Conservation (phyloP, 495 filamentous ascomycete species). For the Trichocladium antarcticum region DNA sequence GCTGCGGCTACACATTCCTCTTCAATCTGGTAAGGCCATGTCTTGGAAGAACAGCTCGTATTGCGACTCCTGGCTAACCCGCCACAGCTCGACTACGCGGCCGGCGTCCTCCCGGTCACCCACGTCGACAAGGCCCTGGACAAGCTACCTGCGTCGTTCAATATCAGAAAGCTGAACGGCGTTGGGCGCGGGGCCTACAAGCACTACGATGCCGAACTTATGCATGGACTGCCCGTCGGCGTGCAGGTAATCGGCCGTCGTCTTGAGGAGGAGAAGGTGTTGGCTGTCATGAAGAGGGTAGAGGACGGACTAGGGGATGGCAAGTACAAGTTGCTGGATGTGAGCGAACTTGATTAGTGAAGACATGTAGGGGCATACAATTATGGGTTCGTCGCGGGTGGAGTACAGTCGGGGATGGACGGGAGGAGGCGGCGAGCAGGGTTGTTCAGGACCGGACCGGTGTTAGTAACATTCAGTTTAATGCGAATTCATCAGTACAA, state of each 20-base stretch:
- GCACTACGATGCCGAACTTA: slow-evolving; percentile 70
- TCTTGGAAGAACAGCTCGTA: not conserved
- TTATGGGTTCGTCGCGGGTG: too few species aligned
- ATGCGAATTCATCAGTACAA: too few species aligned
- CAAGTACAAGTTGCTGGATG: slow-evolving; percentile 56
- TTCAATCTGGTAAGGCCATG: slow-evolving; percentile 62
- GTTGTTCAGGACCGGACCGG: too few species aligned
- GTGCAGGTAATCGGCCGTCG: slow-evolving; percentile 78
- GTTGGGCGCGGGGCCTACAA: slow-evolving; percentile 77
- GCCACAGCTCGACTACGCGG: slow-evolving; percentile 65
- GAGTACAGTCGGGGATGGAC: too few species aligned
- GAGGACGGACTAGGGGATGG: slow-evolving; percentile 60
- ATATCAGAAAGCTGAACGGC: slow-evolving; percentile 55
- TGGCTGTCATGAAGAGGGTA: slow-evolving; percentile 70
- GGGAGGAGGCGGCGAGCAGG: too few species aligned
- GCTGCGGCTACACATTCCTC: slow-evolving; percentile 90
- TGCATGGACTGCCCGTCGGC: slow-evolving; percentile 80
- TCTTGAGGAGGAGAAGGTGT: slow-evolving; percentile 85
- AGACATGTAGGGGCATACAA: too few species aligned
- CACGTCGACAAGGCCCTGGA: slow-evolving; percentile 66
- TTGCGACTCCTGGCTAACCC: not conserved
- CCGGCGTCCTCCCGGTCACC: slow-evolving; percentile 76
- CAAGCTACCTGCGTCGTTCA: slow-evolving; percentile 46
- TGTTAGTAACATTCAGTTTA: too few species aligned
- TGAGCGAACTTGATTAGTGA: slow-evolving; percentile 16